Percentiles rank a stretch among this genome's conserved stretches.
Conservation (phyloP, 257 asterid genomes). For the Fraxinus cuspidata region DNA sequence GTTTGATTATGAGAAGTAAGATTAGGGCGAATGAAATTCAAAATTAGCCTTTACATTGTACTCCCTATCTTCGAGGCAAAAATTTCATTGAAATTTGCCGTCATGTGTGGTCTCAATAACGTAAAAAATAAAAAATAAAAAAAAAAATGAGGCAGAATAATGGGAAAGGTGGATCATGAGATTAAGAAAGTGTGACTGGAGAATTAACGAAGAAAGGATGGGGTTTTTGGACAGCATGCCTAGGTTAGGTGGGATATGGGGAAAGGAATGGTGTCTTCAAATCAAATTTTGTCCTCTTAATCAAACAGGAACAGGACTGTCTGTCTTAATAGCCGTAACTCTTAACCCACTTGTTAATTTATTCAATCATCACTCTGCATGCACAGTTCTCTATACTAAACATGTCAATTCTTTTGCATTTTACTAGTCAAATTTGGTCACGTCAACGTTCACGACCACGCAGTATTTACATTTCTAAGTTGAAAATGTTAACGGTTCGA, state of each 20-base stretch:
- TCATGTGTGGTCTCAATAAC: no score
- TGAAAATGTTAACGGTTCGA: background rate
- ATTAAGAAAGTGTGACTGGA: no score
- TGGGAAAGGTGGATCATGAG: no score
- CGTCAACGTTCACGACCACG: no score
- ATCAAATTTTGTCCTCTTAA: background rate
- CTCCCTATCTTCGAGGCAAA: no score
- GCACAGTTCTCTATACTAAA: background rate
- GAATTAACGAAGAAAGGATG: background rate
- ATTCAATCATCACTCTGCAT: background rate
- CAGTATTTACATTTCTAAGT: background rate
- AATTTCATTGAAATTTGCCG: no score
- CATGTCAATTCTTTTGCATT: background rate
- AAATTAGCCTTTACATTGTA: no score
- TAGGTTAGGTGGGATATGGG: constrained; percentile 39
- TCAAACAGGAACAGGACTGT: background rate
- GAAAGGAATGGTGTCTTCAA: constrained; percentile 29
- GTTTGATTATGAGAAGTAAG: no score
- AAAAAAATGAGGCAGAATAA: no score
- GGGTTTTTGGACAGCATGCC: constrained; percentile 45
- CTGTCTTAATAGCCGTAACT: background rate
- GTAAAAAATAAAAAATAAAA: no score
- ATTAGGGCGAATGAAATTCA: no score
- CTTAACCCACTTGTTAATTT: background rate
- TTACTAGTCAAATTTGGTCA: background rate